These are phyloP conservation scores for Marsdenia floribunda DNA, from an alignment of 257 asterid genomes.

Conservation along the genomic window DNA sequence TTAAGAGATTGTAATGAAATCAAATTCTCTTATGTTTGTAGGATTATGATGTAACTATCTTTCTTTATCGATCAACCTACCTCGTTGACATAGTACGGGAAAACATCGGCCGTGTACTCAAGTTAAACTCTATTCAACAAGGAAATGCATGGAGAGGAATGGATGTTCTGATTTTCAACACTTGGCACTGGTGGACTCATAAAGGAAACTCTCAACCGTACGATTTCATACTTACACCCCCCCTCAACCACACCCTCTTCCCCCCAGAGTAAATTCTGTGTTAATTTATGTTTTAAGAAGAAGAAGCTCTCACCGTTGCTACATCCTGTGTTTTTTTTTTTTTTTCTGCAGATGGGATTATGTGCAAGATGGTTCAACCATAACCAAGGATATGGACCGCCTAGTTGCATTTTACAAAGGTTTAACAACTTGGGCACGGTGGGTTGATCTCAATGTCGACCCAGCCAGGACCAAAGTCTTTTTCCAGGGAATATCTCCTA, in stretches of 20 bases:
- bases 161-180: constrained; percentile 35
- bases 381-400: constrained; percentile 46
- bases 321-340: not conserved
- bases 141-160: constrained; percentile 36
- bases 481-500: constrained; percentile 58
- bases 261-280: too few relatives aligned
- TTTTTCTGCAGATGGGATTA: constrained; percentile 49
- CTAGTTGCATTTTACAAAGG: constrained; percentile 44
- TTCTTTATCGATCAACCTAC: constrained; percentile 23
- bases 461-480: constrained; percentile 42
- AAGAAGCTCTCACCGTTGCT: not conserved
- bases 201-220: constrained; percentile 34
- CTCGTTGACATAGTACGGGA: constrained; percentile 30
- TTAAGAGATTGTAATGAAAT: too few relatives aligned
- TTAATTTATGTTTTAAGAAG: too few relatives aligned
- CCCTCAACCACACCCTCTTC: not conserved
- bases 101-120: constrained; percentile 25
- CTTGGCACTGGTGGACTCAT: constrained; percentile 54
- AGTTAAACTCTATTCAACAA: constrained; percentile 31
- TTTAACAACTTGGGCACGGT: constrained; percentile 49
- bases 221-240: not conserved
- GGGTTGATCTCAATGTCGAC: constrained; percentile 49
- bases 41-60: constrained; percentile 34
- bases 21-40: not conserved
- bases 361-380: constrained; percentile 32